phyloP scores from a whole-genome alignment of 176 grass and related monocot species.

The Coix lacrymajobi region DNA sequence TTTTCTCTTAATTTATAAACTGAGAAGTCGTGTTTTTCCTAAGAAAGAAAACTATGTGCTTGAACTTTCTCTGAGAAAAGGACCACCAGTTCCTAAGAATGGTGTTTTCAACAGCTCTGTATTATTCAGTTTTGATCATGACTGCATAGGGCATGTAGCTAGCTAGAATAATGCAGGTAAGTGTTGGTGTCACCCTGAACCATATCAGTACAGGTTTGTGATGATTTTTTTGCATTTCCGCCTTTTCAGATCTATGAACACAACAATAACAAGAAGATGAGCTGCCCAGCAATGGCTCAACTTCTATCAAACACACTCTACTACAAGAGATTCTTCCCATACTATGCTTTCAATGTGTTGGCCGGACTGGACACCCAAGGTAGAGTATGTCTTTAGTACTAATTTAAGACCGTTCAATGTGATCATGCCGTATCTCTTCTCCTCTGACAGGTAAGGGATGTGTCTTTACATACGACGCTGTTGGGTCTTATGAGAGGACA shows the following conservation, averaged over 20 bases:
- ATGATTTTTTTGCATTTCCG: neutral
- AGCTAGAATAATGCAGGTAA: neutral
- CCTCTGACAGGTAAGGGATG: conserved; percentile 56
- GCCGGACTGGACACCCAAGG: conserved; percentile 61
- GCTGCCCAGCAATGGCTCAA: conserved; percentile 63
- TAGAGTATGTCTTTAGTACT: conserved; percentile 6
- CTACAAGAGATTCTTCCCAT: conserved; percentile 67
- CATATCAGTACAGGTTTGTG: neutral
- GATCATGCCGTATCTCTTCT: neutral
- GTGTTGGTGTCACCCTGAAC: neutral
- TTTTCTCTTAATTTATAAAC: neutral
- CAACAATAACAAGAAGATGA: conserved; percentile 74
- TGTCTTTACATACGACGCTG: conserved; percentile 69
- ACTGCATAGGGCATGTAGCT: neutral
- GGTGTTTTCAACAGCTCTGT: neutral
- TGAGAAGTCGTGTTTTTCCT: neutral
- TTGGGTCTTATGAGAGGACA: conserved; percentile 64
- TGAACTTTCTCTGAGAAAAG: neutral
- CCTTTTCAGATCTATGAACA: conserved; percentile 48
- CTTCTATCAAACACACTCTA: conserved; percentile 67
- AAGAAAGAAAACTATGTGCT: neutral
- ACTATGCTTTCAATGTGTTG: conserved; percentile 58
- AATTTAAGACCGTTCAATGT: neutral
- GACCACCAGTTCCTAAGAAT: neutral
- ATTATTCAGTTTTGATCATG: neutral